Conservation (phyloP, 1,139 yeast genomes). For the Kurtzmaniella quercitrusa region DNA sequence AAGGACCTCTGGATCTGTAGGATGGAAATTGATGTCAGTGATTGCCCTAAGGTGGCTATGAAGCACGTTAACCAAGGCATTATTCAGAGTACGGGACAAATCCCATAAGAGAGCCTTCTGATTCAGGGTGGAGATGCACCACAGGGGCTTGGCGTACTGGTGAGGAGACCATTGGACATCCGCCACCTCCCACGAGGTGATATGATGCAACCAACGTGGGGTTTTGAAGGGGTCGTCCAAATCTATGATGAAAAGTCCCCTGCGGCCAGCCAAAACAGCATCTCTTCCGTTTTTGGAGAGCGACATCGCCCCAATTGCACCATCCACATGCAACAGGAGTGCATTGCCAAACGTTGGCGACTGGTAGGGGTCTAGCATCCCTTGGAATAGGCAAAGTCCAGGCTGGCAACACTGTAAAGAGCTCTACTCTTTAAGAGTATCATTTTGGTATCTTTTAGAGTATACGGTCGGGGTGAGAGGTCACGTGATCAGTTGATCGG, state of each 20-base stretch:
- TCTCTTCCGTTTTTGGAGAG: conserved; percentile 91
- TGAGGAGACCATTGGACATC: conserved; percentile 97
- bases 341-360: conserved; percentile 71
- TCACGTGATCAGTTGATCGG: too few relatives aligned
- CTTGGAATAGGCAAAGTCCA: too few relatives aligned
- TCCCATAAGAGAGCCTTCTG: conserved; percentile 97
- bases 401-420: too few relatives aligned
- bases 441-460: too few relatives aligned
- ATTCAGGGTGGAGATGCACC: conserved; percentile 93
- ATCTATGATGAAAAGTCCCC: conserved; percentile 86
- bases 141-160: conserved; percentile 72
- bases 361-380: conserved; percentile 20
- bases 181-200: conserved; percentile 97
- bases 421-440: too few relatives aligned
- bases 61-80: conserved; percentile 80
- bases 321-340: conserved; percentile 81
- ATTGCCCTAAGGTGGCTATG: conserved; percentile 92
- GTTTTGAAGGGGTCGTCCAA: conserved; percentile 92
- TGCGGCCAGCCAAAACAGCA: conserved; percentile 85
- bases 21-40: conserved; percentile 92
- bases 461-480: too few relatives aligned
- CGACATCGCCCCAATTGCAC: conserved; percentile 91
- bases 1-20: conserved; percentile 77
- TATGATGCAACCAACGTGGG: conserved; percentile 89
- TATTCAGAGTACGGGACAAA: conserved; percentile 65